Conservation (phyloP, 352 stramenopile species). For the Hyaloperonospora brassicae region DNA sequence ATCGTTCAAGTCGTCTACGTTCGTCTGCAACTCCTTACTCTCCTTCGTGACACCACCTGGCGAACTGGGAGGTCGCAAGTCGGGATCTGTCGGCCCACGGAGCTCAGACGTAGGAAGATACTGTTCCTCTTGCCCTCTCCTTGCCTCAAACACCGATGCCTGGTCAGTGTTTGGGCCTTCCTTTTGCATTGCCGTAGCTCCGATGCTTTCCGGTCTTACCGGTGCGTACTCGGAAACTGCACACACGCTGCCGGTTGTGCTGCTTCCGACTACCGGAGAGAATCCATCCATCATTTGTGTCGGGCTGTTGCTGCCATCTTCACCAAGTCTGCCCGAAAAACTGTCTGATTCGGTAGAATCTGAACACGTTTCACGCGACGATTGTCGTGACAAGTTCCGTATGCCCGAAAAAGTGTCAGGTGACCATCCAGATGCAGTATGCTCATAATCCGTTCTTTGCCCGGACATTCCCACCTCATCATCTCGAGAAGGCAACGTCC, state of each 20-base stretch:
- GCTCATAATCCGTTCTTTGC: constrained; percentile 9
- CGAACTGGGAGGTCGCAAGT: constrained; percentile 11
- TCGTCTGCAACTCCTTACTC: constrained; percentile 20
- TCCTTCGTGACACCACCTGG: constrained; percentile 5
- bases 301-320: constrained; percentile 3
- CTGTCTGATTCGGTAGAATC: constrained; percentile 14
- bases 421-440: constrained; percentile 8
- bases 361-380: constrained; percentile 8
- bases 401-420: constrained; percentile 8
- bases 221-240: constrained; percentile 3
- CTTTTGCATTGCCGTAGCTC: neutral
- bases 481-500: constrained; percentile 2
- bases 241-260: constrained; percentile 2
- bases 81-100: constrained; percentile 12
- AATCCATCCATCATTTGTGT: constrained; percentile 15
- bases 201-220: constrained; percentile 4
- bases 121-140: constrained; percentile 8
- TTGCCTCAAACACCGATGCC: constrained; percentile 12
- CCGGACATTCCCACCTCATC: neutral
- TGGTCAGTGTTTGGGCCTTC: constrained; percentile 3
- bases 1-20: constrained; percentile 60
- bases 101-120: constrained; percentile 9
- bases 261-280: constrained; percentile 7
- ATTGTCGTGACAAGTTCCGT: constrained; percentile 3
- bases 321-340: neutral